Conservation (phyloP, 208 protist genomes). For the Trypanosoma conorhini region DNA sequence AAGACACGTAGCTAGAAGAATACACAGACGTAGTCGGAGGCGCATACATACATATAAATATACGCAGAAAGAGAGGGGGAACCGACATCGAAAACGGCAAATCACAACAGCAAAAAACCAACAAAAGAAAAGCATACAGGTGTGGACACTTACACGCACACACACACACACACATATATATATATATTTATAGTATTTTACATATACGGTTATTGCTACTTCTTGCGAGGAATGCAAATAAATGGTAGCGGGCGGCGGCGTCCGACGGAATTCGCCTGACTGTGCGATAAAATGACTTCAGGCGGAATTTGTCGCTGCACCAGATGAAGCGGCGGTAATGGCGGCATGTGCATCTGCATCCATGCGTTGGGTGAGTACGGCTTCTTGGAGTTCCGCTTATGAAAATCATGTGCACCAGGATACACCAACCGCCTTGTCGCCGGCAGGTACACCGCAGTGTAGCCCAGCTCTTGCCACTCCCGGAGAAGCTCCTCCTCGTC, state of each 20-base stretch:
- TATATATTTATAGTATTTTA: neutral
- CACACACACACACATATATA: neutral
- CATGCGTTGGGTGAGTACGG: constrained; percentile 26
- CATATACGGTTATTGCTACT: neutral
- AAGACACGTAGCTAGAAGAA: neutral
- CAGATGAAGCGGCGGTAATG: constrained; percentile 63
- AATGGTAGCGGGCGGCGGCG: constrained; percentile 3
- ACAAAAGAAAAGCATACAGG: neutral
- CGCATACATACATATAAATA: constrained; percentile 18
- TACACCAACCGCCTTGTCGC: constrained; percentile 21
- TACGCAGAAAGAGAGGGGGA: neutral
- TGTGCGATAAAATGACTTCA: neutral
- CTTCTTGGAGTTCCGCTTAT: neutral
- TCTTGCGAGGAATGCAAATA: neutral
- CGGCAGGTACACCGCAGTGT: constrained; percentile 67
- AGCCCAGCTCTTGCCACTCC: constrained; percentile 78
- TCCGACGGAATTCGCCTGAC: neutral
- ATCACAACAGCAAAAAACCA: neutral
- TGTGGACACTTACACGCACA: neutral
- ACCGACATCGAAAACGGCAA: neutral
- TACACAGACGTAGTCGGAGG: constrained; percentile 4
- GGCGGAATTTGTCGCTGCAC: constrained; percentile 46
- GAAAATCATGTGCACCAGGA: neutral
- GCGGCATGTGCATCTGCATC: constrained; percentile 34
- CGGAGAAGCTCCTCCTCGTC: constrained; percentile 30